Evolutionary conservation across 495 filamentous ascomycete genomes (phyloP).

Genomic region (Gamarada debralockiae): DNA sequence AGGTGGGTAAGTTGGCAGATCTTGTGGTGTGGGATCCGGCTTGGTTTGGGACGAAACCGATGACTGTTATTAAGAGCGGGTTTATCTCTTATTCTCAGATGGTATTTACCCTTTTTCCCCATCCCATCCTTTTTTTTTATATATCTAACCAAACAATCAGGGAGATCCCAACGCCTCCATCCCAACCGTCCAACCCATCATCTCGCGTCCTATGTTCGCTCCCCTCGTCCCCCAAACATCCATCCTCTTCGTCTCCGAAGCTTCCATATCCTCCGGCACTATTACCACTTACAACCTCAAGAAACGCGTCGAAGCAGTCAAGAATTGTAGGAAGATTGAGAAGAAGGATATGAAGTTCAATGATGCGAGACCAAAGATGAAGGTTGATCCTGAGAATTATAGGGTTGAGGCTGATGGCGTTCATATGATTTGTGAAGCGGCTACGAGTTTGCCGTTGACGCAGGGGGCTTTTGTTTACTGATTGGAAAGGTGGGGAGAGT

Average conservation of each 20-base stretch:
- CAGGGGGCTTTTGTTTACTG: slow-evolving; percentile 81
- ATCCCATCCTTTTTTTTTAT: background rate
- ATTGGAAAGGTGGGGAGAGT: background rate
- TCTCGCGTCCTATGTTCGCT: slow-evolving; percentile 86
- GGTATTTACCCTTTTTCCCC: slow-evolving; percentile 47
- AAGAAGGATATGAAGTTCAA: slow-evolving; percentile 97
- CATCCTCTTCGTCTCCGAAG: slow-evolving; percentile 80
- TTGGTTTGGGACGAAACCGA: slow-evolving; percentile 87
- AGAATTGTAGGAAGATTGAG: slow-evolving; percentile 70
- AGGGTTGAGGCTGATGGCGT: slow-evolving; percentile 83
- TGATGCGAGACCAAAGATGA: slow-evolving; percentile 83
- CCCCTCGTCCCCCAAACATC: slow-evolving; percentile 65
- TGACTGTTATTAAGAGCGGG: slow-evolving; percentile 81
- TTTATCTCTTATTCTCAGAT: slow-evolving; percentile 85
- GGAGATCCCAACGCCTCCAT: slow-evolving; percentile 94
- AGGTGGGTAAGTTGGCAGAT: slow-evolving; percentile 90
- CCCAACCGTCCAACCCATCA: slow-evolving; percentile 82
- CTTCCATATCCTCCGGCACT: slow-evolving; percentile 58
- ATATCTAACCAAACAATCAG: slow-evolving; percentile 37
- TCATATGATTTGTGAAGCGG: slow-evolving; percentile 72
- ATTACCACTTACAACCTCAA: slow-evolving; percentile 69
- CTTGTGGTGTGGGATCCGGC: slow-evolving; percentile 84
- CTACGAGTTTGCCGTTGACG: slow-evolving; percentile 67
- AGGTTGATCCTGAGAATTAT: slow-evolving; percentile 90
- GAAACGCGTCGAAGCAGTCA: slow-evolving; percentile 80